Base-by-base conservation (phyloP, 176 grass and related monocot genomes). In the Hordeum vulgare region DNA sequence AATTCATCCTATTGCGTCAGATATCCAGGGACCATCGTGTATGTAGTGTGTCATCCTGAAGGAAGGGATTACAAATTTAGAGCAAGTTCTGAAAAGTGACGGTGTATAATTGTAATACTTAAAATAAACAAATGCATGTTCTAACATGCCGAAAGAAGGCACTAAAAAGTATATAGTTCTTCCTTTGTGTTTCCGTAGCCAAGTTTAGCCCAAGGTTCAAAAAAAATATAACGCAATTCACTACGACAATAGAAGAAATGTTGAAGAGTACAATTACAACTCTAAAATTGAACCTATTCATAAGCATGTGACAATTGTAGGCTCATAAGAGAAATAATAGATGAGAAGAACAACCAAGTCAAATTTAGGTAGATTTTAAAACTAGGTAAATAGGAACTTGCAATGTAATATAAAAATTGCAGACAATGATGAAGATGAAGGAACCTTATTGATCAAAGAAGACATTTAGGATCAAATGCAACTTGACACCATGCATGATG, bases 231-330 rank as follows among this genome's bases (percentile, higher is more conserved):
- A 29, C 53, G 23, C 3, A 49, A 28, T 37, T 40, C 23, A 31
- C 2, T 9, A 24, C 34, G 70, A 2, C 2, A 11, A 1, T 6
- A 35, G 5, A 28, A 40, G 6, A 64, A 17, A 74, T 9, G 14
- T 1, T 23, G 74, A 91, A 91, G 64, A 89, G 86, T 66, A 88
- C 83, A 31, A 93, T 86, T 53, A 89, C 27, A 71, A 93, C 91
- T 61, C 94, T 91, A 71, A 91, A 97, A n/a, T 67, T 97, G 94
- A 15, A 97, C 23, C 94, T 91, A 71, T 93, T 87, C 76, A 93
- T 83, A 80, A 33, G 4, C 31, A 33, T 33, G 31, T 33, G 31
- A 91, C 90, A 89, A 90, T 78, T 18, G 86, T 89, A 41, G 11
- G 94, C 5, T 35, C 5, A 35, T 35, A 35, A 35, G 34, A 35